These are phyloP conservation scores for Pisolithus orientalis DNA, from an alignment of 768 basidiomycete genomes.

Conservation along the genomic window DNA sequence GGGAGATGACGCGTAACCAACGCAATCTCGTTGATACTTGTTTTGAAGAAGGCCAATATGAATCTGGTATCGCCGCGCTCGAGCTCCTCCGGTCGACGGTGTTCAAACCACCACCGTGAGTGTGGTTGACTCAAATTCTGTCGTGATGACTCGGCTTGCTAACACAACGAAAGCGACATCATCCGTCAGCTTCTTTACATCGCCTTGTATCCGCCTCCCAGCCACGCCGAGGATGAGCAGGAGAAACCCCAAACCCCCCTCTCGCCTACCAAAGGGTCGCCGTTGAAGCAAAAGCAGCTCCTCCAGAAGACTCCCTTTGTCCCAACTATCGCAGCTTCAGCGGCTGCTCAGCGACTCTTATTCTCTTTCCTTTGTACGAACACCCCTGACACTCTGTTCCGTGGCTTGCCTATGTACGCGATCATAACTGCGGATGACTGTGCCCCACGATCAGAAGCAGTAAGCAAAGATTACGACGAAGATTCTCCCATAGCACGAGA, in stretches of 20 bases:
- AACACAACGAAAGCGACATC: constrained; percentile 40
- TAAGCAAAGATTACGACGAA: constrained; percentile 31
- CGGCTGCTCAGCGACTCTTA: constrained; percentile 48
- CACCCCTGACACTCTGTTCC: constrained; percentile 44
- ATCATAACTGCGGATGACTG: constrained; percentile 9
- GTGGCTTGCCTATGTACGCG: constrained; percentile 49
- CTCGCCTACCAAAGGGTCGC: constrained; percentile 37
- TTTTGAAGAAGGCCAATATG: constrained; percentile 74
- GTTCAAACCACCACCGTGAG: constrained; percentile 55
- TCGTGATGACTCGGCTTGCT: constrained; percentile 6
- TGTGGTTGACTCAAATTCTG: constrained; percentile 4
- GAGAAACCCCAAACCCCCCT: constrained; percentile 19
- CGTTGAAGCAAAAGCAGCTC: constrained; percentile 41
- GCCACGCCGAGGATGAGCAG: constrained; percentile 8
- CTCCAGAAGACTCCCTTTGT: constrained; percentile 36
- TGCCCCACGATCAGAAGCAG: constrained; percentile 1
- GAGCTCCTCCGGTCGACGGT: constrained; percentile 55
- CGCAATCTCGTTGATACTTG: constrained; percentile 61
- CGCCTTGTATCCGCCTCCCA: constrained; percentile 50
- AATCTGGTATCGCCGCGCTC: constrained; percentile 56
- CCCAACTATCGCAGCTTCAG: constrained; percentile 39
- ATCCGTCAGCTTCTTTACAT: constrained; percentile 66
- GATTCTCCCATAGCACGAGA: constrained; percentile 56
- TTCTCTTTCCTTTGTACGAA: constrained; percentile 53
- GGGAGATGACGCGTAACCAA: constrained; percentile 43